A percentile compares a stretch with the other conserved stretches of the same genome.
Conservation (phyloP, 2,329 filamentous ascomycete genomes). For the Hysterium pulicare region DNA sequence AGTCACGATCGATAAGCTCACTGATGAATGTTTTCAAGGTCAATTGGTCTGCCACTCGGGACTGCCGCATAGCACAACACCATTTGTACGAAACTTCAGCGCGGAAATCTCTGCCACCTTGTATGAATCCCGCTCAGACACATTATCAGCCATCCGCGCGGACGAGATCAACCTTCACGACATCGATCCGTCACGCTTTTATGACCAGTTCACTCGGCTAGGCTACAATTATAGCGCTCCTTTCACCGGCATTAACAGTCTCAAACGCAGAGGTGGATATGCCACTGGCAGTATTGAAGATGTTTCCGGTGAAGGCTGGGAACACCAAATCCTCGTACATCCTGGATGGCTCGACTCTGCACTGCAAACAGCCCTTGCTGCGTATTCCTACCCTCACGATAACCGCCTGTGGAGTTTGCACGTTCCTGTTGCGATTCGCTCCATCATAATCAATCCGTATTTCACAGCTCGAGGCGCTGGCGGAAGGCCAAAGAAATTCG, state of each 20-base stretch:
- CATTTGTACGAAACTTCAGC: conserved; percentile 7
- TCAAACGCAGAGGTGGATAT: neutral
- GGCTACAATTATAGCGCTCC: conserved; percentile 19
- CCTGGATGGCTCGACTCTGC: conserved; percentile 7
- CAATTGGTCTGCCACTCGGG: conserved; percentile 1
- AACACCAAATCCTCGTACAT: conserved; percentile 4
- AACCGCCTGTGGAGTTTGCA: conserved; percentile 5
- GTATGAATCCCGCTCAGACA: neutral
- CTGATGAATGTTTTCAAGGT: neutral
- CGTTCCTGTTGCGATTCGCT: conserved; percentile 7
- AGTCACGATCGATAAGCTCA: neutral
- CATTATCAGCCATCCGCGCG: conserved; percentile 1
- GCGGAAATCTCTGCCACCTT: conserved; percentile 5
- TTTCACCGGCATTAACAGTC: neutral
- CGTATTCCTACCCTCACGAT: conserved; percentile 7
- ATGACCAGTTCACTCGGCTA: conserved; percentile 13
- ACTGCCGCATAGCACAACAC: conserved; percentile 2
- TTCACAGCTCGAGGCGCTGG: too few species aligned
- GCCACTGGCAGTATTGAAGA: conserved; percentile 4
- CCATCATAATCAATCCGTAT: conserved; percentile 6
- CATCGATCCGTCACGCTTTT: conserved; percentile 11
- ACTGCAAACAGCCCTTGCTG: conserved; percentile 5
- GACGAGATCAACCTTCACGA: conserved; percentile 10
- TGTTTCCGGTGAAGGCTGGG: conserved; percentile 1
- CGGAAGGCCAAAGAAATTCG: neutral